Base-by-base conservation (phyloP, 2,329 filamentous ascomycete species). In the Lachnellula occidentalis region DNA sequence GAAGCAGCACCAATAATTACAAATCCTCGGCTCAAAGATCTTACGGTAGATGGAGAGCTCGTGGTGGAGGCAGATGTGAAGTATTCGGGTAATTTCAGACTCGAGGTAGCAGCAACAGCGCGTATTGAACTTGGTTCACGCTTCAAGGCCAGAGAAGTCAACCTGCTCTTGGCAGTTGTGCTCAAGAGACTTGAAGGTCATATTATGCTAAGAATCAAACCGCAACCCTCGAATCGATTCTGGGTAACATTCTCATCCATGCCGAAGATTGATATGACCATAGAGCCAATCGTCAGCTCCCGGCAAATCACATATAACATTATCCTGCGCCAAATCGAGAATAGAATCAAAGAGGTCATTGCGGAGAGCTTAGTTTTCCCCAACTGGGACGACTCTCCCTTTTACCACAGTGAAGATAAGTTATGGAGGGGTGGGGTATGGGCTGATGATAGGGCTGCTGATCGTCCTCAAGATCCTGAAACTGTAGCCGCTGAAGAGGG, bases 171-270 rank as follows among this genome's bases (percentile, higher is more conserved):
- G 36, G 90, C 94, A 3, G 89, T 91, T 3, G 87, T 94, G 1
- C 71, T 96, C 54, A 92, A 89, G 68, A 88, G 86, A 63, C 75
- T 97, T 1, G 89, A 95, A 64, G 94, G 94, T 0, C 92, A 95
- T 64, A 73, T 89, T 45, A 74, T 96, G 31, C 78, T 96, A 65
- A 88, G 90, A 66, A 85, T 97, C 70, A 99, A 99, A 70, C 90
- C 94, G 6, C 90, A 92, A 15, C 94, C 94, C 0, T 96, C 91
- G 71, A 99, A 99, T 69, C 83, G 94, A 41, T 71, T 96, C n/a
- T 99, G 94, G 94, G 83, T 97, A 62, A 87, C 91, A 1, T 99
- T 99, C 67, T 89, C 95, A 68, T 84, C 84, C n/a, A 89, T 91
- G 78, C 94, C 94, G 17, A 92, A 92, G 67, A 87, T 99, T 75